A percentile compares a stretch with the other conserved stretches of the same genome.
phyloP scores from a whole-genome alignment of 179 eudicot species.

The Heliamphora pulchella region DNA sequence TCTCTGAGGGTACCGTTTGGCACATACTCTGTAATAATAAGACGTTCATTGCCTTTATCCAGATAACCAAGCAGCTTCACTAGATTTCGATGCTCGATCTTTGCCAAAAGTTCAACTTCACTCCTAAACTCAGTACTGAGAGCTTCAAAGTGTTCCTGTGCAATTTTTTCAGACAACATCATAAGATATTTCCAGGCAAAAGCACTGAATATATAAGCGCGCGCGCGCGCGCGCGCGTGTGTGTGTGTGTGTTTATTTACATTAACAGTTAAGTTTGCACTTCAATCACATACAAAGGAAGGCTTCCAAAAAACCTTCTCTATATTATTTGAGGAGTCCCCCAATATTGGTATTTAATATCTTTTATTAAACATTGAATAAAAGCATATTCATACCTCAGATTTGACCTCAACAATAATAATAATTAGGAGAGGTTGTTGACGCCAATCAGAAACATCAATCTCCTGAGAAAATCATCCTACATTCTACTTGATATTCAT shows the following conservation, averaged over 20 bases:
- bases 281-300: too few relatives aligned
- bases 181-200: not conserved
- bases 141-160: conserved; percentile 68
- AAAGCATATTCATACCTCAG: not conserved
- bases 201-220: not conserved
- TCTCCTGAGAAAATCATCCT: too few relatives aligned
- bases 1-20: conserved; percentile 91
- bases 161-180: conserved; percentile 6
- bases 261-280: too few relatives aligned
- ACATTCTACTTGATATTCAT: not conserved
- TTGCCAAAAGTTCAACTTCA: conserved; percentile 82
- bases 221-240: not conserved
- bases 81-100: conserved; percentile 76
- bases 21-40: conserved; percentile 84
- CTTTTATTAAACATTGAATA: not conserved
- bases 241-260: too few relatives aligned
- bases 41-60: conserved; percentile 78
- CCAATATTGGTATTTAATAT: not conserved
- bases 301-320: too few relatives aligned
- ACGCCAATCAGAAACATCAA: too few relatives aligned
- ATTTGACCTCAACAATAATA: not conserved
- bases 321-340: too few relatives aligned
- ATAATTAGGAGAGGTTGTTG: too few relatives aligned
- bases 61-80: conserved; percentile 84
- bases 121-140: conserved; percentile 54